Evolutionary conservation across 805 yeast species (phyloP).

Genomic region (Candida silvicultrix): DNA sequence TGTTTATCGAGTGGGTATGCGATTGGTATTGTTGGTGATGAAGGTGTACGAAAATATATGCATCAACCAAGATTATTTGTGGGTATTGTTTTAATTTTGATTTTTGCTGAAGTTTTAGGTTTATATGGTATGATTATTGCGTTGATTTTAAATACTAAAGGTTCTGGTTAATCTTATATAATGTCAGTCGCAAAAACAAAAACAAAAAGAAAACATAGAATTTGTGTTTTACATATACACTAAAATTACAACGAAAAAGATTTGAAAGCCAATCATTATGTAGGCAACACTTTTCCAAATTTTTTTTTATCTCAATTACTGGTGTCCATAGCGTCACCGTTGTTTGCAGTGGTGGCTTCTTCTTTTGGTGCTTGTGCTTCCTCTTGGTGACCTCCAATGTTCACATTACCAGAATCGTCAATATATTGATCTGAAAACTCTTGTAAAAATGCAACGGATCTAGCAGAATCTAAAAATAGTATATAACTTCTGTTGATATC

Average conservation of each 20-base stretch:
- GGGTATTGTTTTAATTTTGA: conserved; percentile 82
- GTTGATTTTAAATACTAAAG: conserved; percentile 84
- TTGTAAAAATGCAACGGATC: conserved; percentile 83
- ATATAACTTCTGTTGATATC: conserved; percentile 86
- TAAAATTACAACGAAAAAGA: background rate
- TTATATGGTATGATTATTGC: conserved; percentile 94
- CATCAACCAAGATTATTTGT: conserved; percentile 85
- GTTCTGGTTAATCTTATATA: conserved; percentile 42
- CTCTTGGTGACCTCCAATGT: conserved; percentile 32
- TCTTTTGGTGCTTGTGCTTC: background rate
- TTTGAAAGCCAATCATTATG: background rate
- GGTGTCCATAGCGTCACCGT: conserved; percentile 34
- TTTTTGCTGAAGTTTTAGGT: conserved; percentile 89
- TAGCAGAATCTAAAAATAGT: conserved; percentile 79
- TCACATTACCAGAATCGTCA: conserved; percentile 72
- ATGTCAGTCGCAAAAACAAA: background rate
- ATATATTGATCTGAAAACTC: conserved; percentile 64
- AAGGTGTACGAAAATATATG: conserved; percentile 84
- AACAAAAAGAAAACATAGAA: background rate
- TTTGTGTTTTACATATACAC: background rate
- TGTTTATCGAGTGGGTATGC: conserved; percentile 97
- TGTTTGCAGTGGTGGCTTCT: conserved; percentile 11
- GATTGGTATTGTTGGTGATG: conserved; percentile 90
- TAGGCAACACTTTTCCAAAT: background rate
- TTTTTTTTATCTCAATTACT: conserved; percentile 13